phyloP scores from a whole-genome alignment of 2,329 filamentous ascomycete genomes.

The Madurella fahalii region DNA sequence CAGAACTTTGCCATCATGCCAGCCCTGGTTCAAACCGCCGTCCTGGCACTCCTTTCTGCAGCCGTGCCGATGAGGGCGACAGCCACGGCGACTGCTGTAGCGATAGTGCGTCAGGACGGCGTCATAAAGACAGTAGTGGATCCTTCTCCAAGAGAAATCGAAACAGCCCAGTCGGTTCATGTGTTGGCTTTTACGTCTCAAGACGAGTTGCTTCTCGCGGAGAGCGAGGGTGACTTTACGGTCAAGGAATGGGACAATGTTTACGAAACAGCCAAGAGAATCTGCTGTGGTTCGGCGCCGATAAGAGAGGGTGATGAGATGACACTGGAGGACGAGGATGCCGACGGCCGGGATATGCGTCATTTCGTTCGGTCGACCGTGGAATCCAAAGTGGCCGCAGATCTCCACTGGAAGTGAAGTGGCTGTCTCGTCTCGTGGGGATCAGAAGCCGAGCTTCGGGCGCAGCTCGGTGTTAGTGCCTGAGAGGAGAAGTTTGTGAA shows the following conservation, averaged over 20 bases:
- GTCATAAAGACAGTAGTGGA: conserved; percentile 47
- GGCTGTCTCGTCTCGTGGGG: conserved; percentile 6
- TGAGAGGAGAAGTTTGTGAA: neutral
- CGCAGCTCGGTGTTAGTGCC: conserved; percentile 1
- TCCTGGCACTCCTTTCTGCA: conserved; percentile 75
- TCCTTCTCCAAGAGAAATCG: conserved; percentile 60
- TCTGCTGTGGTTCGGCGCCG: conserved; percentile 54
- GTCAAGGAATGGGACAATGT: conserved; percentile 71
- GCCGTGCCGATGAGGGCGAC: conserved; percentile 75
- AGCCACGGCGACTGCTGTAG: conserved; percentile 61
- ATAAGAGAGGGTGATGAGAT: conserved; percentile 39
- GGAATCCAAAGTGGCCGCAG: conserved; percentile 49
- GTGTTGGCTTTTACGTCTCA: conserved; percentile 78
- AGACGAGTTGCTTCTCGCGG: conserved; percentile 68
- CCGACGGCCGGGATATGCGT: conserved; percentile 48
- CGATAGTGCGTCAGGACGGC: conserved; percentile 45
- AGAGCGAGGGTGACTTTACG: conserved; percentile 78
- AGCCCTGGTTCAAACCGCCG: conserved; percentile 72
- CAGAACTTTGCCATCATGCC: conserved; percentile 78
- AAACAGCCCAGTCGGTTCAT: conserved; percentile 67
- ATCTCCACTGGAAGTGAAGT: conserved; percentile 56
- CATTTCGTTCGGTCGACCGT: conserved; percentile 60
- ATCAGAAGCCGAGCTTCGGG: neutral
- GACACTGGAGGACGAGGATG: conserved; percentile 43
- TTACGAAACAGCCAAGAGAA: conserved; percentile 57